Conservation (phyloP, 164 flowering plant genomes). For the Tetrastigma voinierianum region DNA sequence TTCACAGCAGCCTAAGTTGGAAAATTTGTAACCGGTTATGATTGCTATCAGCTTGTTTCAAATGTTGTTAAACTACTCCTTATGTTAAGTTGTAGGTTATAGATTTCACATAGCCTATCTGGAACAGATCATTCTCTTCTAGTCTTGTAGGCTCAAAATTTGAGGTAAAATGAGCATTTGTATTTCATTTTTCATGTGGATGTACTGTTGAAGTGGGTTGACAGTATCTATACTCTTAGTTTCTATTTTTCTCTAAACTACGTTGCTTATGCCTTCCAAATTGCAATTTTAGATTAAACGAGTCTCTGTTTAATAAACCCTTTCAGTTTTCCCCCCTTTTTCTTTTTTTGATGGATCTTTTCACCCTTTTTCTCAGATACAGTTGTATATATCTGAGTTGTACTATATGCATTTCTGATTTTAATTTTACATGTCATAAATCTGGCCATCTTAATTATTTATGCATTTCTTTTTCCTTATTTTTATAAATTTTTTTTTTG, state of each 20-base stretch:
- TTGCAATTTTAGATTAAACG: too few species aligned
- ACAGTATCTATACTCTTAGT: background rate
- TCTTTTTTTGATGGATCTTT: too few species aligned
- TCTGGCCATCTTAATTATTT: background rate
- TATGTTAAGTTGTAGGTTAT: background rate
- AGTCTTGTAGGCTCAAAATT: background rate
- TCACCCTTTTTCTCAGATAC: too few species aligned
- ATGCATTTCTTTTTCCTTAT: background rate
- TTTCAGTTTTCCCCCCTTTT: too few species aligned
- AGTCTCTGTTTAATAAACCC: too few species aligned
- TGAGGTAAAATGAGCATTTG: background rate
- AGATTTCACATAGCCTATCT: background rate
- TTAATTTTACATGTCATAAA: background rate
- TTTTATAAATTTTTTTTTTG: constrained; percentile 3
- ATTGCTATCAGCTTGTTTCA: background rate
- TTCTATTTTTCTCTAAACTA: background rate
- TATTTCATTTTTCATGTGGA: constrained; percentile 4
- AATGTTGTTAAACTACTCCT: background rate
- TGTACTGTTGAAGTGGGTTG: background rate
- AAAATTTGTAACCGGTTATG: background rate
- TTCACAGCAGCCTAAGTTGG: background rate
- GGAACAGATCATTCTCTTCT: background rate
- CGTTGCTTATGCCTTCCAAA: background rate
- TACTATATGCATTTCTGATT: background rate
- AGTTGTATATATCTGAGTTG: too few species aligned